Conservation (phyloP, 257 asterid species). For the Gentiana dahurica region DNA sequence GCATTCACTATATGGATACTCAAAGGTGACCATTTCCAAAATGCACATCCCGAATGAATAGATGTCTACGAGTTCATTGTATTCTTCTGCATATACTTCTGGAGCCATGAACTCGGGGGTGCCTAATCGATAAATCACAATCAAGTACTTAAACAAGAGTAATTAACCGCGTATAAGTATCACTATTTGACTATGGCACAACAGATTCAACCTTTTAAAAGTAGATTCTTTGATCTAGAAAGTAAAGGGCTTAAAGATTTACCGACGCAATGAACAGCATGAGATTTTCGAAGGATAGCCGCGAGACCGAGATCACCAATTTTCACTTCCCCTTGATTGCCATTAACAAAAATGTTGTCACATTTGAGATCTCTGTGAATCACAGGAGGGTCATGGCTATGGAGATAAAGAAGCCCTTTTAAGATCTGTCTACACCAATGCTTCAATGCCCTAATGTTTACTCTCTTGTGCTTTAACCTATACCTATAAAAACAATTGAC, state of each 20-base stretch:
- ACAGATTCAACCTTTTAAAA: no score
- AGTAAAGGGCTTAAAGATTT: neutral
- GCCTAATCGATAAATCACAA: slow-evolving; percentile 18
- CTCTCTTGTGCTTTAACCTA: slow-evolving; percentile 39
- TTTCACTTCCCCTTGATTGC: slow-evolving; percentile 50
- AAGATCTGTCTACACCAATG: slow-evolving; percentile 51
- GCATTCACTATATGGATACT: slow-evolving; percentile 49
- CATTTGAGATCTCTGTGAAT: slow-evolving; percentile 53
- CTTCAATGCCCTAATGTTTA: slow-evolving; percentile 45
- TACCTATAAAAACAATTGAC: slow-evolving; percentile 19
- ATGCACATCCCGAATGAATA: slow-evolving; percentile 50
- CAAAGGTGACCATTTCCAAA: slow-evolving; percentile 45
- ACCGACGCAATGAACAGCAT: slow-evolving; percentile 52
- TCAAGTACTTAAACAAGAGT: neutral
- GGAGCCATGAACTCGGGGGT: slow-evolving; percentile 57
- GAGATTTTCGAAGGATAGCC: slow-evolving; percentile 39
- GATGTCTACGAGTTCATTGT: slow-evolving; percentile 43
- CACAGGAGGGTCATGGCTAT: slow-evolving; percentile 48
- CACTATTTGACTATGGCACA: no score
- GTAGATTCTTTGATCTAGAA: no score
- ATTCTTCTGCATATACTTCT: slow-evolving; percentile 49
- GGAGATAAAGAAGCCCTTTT: slow-evolving; percentile 42
- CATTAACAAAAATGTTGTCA: slow-evolving; percentile 43
- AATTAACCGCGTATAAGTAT: no score
- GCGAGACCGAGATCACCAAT: slow-evolving; percentile 53